Evolutionary conservation across 1,284 basidiomycete genomes (phyloP).

Genomic region (Pascua guehoae): DNA sequence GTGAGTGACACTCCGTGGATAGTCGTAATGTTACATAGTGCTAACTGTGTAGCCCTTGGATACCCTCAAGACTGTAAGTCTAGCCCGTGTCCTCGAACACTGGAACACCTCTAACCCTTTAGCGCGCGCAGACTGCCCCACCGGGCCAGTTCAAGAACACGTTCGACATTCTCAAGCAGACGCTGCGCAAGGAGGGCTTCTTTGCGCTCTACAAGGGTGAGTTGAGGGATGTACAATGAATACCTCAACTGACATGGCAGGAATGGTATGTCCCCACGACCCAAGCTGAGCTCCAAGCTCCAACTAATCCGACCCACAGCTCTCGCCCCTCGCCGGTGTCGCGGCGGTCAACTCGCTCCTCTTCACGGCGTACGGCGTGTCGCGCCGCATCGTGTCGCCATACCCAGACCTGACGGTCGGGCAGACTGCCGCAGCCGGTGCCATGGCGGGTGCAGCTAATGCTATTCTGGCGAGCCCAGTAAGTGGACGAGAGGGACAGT

Average conservation of each 20-base stretch:
- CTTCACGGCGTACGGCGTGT: constrained; percentile 81
- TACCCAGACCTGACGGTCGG: constrained; percentile 74
- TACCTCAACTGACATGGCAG: constrained; percentile 3
- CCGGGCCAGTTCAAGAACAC: constrained; percentile 71
- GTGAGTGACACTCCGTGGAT: constrained; percentile 34
- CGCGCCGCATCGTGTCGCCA: constrained; percentile 79
- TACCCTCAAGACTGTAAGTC: constrained; percentile 64
- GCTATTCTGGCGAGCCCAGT: constrained; percentile 84
- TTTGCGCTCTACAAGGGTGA: constrained; percentile 87
- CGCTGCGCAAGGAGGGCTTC: constrained; percentile 79
- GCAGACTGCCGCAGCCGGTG: constrained; percentile 78
- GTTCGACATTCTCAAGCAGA: constrained; percentile 78
- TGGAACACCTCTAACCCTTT: not conserved
- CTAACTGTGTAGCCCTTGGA: constrained; percentile 56
- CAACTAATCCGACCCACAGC: constrained; percentile 42
- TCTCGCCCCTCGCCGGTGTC: constrained; percentile 86
- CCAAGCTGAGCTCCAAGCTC: not conserved
- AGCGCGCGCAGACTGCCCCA: constrained; percentile 53
- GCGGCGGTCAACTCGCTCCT: constrained; percentile 93
- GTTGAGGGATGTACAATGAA: constrained; percentile 6
- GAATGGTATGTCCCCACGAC: constrained; percentile 9
- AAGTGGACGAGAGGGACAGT: constrained; percentile 17
- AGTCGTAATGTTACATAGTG: not conserved
- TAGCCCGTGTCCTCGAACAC: not conserved
- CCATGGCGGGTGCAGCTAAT: constrained; percentile 86